Percentiles rank a stretch among this genome's conserved stretches.
These are phyloP conservation scores for Termitomyces eurrhizus DNA, from an alignment of 768 basidiomycete species.

Conservation along the genomic window DNA sequence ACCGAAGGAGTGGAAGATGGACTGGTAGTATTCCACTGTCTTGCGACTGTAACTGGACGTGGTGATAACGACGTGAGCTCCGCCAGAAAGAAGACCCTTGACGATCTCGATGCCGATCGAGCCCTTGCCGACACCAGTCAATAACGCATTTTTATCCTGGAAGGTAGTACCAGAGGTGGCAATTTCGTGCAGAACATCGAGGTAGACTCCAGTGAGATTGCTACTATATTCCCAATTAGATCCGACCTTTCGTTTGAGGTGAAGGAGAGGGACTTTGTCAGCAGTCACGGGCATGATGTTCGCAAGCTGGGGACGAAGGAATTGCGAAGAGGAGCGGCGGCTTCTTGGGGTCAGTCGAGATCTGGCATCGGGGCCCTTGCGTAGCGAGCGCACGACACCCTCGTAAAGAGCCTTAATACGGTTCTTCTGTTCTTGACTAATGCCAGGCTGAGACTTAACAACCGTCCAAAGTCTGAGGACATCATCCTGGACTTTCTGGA, in stretches of 20 bases:
- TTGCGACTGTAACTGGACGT: slow-evolving; percentile 96
- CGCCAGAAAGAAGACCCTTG: slow-evolving; percentile 94
- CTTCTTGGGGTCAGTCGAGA: slow-evolving; percentile 54
- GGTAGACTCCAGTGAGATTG: slow-evolving; percentile 92
- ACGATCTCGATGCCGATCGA: slow-evolving; percentile 98
- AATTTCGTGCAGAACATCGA: slow-evolving; percentile 97
- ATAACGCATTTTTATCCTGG: slow-evolving; percentile 97
- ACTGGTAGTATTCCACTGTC: slow-evolving; percentile 97
- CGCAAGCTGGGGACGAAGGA: slow-evolving; percentile 89
- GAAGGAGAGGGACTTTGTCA: slow-evolving; percentile 91
- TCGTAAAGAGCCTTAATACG: slow-evolving; percentile 94
- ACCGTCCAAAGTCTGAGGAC: slow-evolving; percentile 96
- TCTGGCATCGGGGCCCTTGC: slow-evolving; percentile 67
- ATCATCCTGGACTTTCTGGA: slow-evolving; percentile 97
- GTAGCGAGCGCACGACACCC: slow-evolving; percentile 91
- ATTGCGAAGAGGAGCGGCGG: slow-evolving; percentile 93
- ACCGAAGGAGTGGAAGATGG: slow-evolving; percentile 93
- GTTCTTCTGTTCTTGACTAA: slow-evolving; percentile 95
- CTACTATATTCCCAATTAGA: slow-evolving; percentile 95
- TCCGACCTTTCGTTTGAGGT: slow-evolving; percentile 96
- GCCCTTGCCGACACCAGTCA: slow-evolving; percentile 97
- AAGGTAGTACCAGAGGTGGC: slow-evolving; percentile 98
- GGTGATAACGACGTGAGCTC: slow-evolving; percentile 95
- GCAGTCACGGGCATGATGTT: slow-evolving; percentile 67
- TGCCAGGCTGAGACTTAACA: slow-evolving; percentile 95